Base-by-base conservation (phyloP, 192 early-diverging fungal genomes). In the Podochytrium sp. region DNA sequence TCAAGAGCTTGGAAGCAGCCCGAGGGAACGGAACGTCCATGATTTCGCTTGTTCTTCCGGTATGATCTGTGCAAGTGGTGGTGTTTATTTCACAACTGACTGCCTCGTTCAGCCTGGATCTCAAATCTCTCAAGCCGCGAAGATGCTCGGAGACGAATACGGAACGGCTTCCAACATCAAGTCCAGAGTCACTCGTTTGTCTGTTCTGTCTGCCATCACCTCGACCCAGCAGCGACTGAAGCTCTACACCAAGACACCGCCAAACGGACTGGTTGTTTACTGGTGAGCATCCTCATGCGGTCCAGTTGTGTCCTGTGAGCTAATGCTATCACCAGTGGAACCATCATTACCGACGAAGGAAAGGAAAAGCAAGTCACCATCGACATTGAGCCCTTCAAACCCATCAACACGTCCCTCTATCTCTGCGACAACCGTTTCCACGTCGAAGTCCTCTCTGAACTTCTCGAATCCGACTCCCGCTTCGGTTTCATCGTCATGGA, bases 131-230 rank as follows among this genome's bases (percentile, higher is more conserved):
- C 91, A 87, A 75, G 90, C 91, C 16, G 88, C 88, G 49, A 92
- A 91, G 74, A 97, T 96, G 98, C 90, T 98, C 84, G 93, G 95
- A 35, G 95, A 94, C 79, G 98, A 99, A 90, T 94, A 97, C 79
- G 98, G 98, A 64, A 96, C 98, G 25, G 98, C 98, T 18, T 96
- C 95, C 74, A 99, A 99, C 91, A 99, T 99, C 85, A 99, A 99
- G 83, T 97, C 95, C 60, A 94, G 98, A 65, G 98, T 99, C 37
- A 99, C 99, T 87, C 87, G 96, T 62, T 87, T 95, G 53, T 99
- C 98, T 37, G 98, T 99, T 14, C 82, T 99, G 56, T 87, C 92
- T 33, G 98, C 98, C 74, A 99, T 99, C 75, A 96, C 95, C 25
- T 99, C 98, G 50, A 95, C 96, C 29, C 96, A 98, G 79, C 91